Evolutionary conservation across 2,329 filamentous ascomycete species (phyloP).

Genomic region (Diaporthe sp.): DNA sequence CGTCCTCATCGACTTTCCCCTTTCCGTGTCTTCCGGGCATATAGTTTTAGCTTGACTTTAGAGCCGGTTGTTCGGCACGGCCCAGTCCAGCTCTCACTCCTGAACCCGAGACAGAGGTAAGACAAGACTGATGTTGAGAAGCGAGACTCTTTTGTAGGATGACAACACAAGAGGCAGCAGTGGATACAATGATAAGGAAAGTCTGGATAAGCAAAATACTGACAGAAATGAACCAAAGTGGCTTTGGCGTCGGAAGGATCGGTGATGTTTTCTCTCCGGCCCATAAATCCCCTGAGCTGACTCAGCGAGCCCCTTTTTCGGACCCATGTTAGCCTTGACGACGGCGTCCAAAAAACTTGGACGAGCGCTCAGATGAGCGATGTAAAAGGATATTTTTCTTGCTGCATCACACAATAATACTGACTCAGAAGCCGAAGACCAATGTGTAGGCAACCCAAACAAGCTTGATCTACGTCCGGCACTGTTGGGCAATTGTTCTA

Average conservation of each 20-base stretch:
- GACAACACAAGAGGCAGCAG: not conserved
- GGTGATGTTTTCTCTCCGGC: conserved; percentile 10
- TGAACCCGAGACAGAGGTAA: not conserved
- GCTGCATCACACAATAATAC: not conserved
- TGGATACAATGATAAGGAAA: not conserved
- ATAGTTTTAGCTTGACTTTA: not conserved
- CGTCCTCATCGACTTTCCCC: conserved; percentile 17
- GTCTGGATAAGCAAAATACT: not conserved
- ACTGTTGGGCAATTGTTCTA: not conserved
- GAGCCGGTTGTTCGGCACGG: not conserved
- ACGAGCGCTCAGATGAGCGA: not conserved
- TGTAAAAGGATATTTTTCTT: not conserved
- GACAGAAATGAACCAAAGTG: not conserved
- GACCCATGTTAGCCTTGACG: not conserved
- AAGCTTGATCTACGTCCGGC: not conserved
- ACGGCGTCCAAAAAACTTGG: not conserved
- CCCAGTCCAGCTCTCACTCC: not conserved
- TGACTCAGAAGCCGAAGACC: not conserved
- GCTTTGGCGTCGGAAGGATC: conserved; percentile 3
- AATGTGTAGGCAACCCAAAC: too few relatives aligned
- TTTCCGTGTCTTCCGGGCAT: not conserved
- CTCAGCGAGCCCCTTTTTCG: conserved; percentile 27
- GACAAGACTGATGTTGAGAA: not conserved
- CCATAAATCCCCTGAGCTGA: conserved; percentile 26
- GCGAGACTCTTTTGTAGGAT: too few relatives aligned